phyloP scores from a whole-genome alignment of 177 flowering plant genomes.

The Tripterygium wilfordii region DNA sequence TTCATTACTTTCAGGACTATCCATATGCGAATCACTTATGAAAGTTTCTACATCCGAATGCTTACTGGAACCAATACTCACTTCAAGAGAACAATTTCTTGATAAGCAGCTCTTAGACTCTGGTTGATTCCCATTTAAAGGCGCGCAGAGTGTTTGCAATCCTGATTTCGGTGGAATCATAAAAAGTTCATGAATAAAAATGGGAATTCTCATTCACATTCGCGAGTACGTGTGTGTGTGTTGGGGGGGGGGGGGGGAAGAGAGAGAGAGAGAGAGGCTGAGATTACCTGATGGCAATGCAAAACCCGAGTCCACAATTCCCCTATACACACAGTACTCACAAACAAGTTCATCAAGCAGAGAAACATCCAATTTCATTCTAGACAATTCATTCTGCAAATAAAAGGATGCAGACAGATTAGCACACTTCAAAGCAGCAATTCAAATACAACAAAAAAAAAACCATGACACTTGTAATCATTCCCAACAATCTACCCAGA shows the following conservation, averaged over 20 bases:
- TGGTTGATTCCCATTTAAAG: slow-evolving; percentile 19
- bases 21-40: slow-evolving; percentile 19
- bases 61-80: slow-evolving; percentile 32
- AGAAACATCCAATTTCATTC: slow-evolving; percentile 68
- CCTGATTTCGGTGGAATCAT: slow-evolving; percentile 18
- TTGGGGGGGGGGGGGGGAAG: no score
- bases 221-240: neutral
- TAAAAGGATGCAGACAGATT: no score
- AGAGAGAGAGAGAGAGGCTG: neutral
- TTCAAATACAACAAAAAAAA: no score
- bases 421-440: slow-evolving; percentile 4
- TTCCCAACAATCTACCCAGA: no score
- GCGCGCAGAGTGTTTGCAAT: slow-evolving; percentile 20
- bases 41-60: slow-evolving; percentile 52
- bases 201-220: no score
- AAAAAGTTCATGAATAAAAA: neutral
- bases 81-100: slow-evolving; percentile 29
- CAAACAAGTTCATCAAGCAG: slow-evolving; percentile 88
- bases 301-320: slow-evolving; percentile 64
- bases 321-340: slow-evolving; percentile 94
- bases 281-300: slow-evolving; percentile 31
- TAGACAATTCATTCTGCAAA: slow-evolving; percentile 91
- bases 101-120: slow-evolving; percentile 38
- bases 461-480: no score
- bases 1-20: slow-evolving; percentile 27